Percentiles rank a stretch among this genome's conserved stretches.
phyloP scores from a whole-genome alignment of 768 basidiomycete species.

The Inosperma sp. region DNA sequence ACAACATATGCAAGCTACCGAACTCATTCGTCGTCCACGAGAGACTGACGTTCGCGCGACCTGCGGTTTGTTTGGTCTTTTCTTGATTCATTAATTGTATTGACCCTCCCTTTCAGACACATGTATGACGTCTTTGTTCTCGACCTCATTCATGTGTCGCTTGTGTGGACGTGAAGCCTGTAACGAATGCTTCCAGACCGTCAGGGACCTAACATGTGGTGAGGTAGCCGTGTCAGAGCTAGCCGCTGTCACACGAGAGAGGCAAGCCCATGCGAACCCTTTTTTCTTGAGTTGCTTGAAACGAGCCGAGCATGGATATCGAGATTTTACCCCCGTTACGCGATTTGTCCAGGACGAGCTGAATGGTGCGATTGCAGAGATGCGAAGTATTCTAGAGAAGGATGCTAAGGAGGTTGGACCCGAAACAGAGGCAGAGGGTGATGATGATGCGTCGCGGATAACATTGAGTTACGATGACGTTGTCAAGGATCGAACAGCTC shows the following conservation, averaged over 20 bases:
- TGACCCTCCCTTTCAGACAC: slow-evolving; percentile 54
- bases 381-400: slow-evolving; percentile 50
- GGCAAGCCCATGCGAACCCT: slow-evolving; percentile 60
- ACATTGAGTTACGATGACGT: not conserved
- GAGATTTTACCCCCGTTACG: slow-evolving; percentile 76
- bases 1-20: slow-evolving; percentile 49
- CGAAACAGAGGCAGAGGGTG: not conserved
- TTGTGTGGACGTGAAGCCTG: slow-evolving; percentile 88
- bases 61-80: slow-evolving; percentile 55
- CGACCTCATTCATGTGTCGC: slow-evolving; percentile 87
- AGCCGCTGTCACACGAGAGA: slow-evolving; percentile 51
- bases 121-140: slow-evolving; percentile 91
- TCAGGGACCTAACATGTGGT: slow-evolving; percentile 57
- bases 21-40: slow-evolving; percentile 66
- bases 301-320: slow-evolving; percentile 62
- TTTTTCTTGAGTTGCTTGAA: slow-evolving; percentile 71
- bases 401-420: not conserved
- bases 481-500: not conserved
- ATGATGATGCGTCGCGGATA: not conserved
- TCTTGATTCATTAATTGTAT: not conserved
- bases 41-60: slow-evolving; percentile 82
- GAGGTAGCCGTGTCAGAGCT: slow-evolving; percentile 45
- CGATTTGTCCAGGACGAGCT: slow-evolving; percentile 67
- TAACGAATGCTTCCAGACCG: slow-evolving; percentile 71
- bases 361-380: slow-evolving; percentile 56